Percentiles rank a stretch among this genome's conserved stretches.
Conservation (phyloP, 768 basidiomycete species). For the Collybia sordida region DNA sequence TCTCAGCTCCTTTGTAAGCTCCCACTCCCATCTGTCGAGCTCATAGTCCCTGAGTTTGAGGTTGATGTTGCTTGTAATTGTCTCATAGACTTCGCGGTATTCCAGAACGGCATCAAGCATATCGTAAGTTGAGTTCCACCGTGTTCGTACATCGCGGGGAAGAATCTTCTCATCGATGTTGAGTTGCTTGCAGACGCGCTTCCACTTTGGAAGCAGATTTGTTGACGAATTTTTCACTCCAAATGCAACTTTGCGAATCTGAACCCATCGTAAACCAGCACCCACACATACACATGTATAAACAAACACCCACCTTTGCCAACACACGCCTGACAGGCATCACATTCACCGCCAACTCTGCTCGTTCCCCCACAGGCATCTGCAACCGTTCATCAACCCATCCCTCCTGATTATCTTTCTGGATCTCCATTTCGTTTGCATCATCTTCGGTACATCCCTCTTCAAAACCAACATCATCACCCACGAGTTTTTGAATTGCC, state of each 20-base stretch:
- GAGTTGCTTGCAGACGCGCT: conserved; percentile 7
- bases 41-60: conserved; percentile 15
- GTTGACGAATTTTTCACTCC: conserved; percentile 25
- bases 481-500: conserved; percentile 2
- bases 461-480: conserved; percentile 3
- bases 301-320: conserved; percentile 19
- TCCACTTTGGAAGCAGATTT: conserved; percentile 29
- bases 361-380: conserved; percentile 14
- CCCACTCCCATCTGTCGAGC: conserved; percentile 25
- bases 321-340: conserved; percentile 19
- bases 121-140: conserved; percentile 33
- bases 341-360: conserved; percentile 8
- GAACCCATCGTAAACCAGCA: not conserved
- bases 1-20: conserved; percentile 19
- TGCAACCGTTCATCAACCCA: conserved; percentile 7
- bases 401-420: conserved; percentile 6
- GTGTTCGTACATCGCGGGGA: conserved; percentile 29
- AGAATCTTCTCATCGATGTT: conserved; percentile 15
- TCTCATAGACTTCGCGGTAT: conserved; percentile 20
- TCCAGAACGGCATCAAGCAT: conserved; percentile 28
- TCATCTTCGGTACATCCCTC: conserved; percentile 21
- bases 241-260: conserved; percentile 16
- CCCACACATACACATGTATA: not conserved
- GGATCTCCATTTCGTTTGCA: no score
- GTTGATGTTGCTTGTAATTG: conserved; percentile 13